Conservation (phyloP, 1,284 basidiomycete species). For the Testicularia cyperi region DNA sequence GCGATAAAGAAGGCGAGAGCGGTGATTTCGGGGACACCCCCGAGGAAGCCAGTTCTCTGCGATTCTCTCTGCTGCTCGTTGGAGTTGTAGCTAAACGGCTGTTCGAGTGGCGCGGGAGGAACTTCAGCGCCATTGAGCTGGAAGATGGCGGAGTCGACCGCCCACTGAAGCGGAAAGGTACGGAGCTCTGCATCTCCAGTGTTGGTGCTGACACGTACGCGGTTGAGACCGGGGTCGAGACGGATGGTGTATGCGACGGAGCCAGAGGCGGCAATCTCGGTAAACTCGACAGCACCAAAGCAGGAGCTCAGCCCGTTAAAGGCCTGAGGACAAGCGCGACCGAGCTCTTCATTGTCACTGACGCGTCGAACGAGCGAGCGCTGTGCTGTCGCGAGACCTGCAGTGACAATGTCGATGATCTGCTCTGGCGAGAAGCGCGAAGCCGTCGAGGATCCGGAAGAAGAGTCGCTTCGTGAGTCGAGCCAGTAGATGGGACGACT, state of each 20-base stretch:
- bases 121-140: constrained; percentile 61
- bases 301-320: constrained; percentile 72
- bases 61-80: constrained; percentile 68
- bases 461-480: constrained; percentile 62
- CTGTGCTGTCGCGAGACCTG: constrained; percentile 17
- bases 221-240: constrained; percentile 69
- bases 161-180: constrained; percentile 74
- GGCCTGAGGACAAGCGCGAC: constrained; percentile 70
- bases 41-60: constrained; percentile 63
- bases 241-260: constrained; percentile 71
- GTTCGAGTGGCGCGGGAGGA: constrained; percentile 62
- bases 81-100: constrained; percentile 72
- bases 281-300: constrained; percentile 72
- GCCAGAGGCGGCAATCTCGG: constrained; percentile 40
- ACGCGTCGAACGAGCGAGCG: constrained; percentile 14
- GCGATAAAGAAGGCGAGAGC: constrained; percentile 64
- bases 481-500: constrained; percentile 25
- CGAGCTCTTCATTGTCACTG: constrained; percentile 59
- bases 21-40: constrained; percentile 10
- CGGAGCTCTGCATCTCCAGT: constrained; percentile 71
- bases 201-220: constrained; percentile 70
- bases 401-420: constrained; percentile 66
- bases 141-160: constrained; percentile 70
- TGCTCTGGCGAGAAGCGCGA: constrained; percentile 63
- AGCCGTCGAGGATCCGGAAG: too few relatives aligned